phyloP scores from a whole-genome alignment of 768 basidiomycete species.

The Pisolithus marmoratus region DNA sequence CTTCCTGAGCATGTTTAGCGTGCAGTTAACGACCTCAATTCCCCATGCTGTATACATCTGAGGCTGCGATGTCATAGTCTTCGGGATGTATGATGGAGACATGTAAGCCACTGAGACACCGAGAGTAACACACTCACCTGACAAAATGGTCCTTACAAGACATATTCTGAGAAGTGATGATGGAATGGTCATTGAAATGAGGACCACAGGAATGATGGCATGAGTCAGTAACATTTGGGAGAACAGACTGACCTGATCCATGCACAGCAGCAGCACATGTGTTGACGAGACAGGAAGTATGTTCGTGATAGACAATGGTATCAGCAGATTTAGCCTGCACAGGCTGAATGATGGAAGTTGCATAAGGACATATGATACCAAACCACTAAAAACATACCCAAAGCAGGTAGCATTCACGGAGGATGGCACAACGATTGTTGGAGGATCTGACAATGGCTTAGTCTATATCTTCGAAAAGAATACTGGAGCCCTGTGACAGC shows the following conservation, averaged over 20 bases:
- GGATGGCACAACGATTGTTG: background rate
- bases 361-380: conserved; percentile 1
- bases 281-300: background rate
- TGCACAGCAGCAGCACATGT: background rate
- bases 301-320: conserved; percentile 1
- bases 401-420: conserved; percentile 4
- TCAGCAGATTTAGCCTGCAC: background rate
- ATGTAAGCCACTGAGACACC: background rate
- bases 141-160: background rate
- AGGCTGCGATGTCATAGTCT: background rate
- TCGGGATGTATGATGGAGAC: background rate
- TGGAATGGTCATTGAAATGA: background rate
- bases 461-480: conserved; percentile 1
- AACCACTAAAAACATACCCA: conserved; percentile 2
- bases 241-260: background rate
- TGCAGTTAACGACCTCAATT: background rate
- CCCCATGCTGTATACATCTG: background rate
- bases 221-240: background rate
- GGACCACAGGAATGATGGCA: background rate
- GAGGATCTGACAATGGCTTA: background rate
- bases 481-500: background rate
- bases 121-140: background rate
- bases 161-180: background rate
- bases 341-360: conserved; percentile 2
- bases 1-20: background rate